Evolutionary conservation across 192 early-diverging fungal genomes (phyloP), one percentile per base, ranked within the genome.

Genomic region (Coemansia sp.): DNA sequence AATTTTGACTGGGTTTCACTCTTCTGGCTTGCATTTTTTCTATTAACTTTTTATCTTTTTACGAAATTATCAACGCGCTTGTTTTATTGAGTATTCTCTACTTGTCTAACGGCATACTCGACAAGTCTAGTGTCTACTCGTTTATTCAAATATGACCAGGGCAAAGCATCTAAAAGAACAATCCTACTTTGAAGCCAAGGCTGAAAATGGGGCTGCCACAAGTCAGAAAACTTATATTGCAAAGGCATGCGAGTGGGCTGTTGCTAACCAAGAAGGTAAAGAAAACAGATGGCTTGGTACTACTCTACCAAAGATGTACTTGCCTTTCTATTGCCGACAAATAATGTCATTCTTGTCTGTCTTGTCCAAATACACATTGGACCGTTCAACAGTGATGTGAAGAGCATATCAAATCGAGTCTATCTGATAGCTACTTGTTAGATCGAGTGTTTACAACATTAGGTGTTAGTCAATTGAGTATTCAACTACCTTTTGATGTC

Each of bases 201-300:
- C 67, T 0, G 74, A 46, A 6, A 70, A 51, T 29, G 55, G 63
- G 54, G 59, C 63, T 25, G 63, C 63, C 4, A 61, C 64, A 10
- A 59, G 33, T 7, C 31, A 36, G 20, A 11, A 19, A 36, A 61
- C 68, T 1, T 10, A 59, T 4, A 2, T 61, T 21, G 23, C 10
- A 32, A 55, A 19, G 52, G 65, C 65, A 11, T 74, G 77, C 58
- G 57, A 62, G 54, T 80, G 77, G 77, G 30, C 64, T 9, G 68
- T 80, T 25, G 62, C 74, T 22, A 70, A 80, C 64, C 77, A 80
- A 57, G 66, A 66, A 64, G 66, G 66, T 64, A 74, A 74, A 59
- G 66, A n/a, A 25, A 25, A 5, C 27, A 25, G 31, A 27, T 22
- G 55, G 0, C 11, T 17, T 46, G 39, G 39, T 3, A 14, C 11